Base-by-base conservation (phyloP, 345 rosid species). In the Lumnitzera littorea region DNA sequence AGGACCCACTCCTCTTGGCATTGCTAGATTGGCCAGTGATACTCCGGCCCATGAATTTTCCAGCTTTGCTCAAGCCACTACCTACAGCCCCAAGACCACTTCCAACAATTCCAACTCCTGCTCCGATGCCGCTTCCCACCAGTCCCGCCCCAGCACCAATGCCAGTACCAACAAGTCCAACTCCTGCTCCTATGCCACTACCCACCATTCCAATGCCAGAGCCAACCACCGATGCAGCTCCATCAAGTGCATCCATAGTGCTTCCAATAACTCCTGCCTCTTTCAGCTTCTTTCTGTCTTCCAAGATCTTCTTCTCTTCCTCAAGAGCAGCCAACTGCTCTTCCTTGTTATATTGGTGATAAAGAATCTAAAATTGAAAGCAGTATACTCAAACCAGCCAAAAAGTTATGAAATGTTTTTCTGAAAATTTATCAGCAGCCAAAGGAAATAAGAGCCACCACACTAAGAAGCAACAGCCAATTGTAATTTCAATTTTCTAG, bases 251-350 rank as follows among this genome's bases (percentile, higher is more conserved):
- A 58, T 86, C 96, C 92, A 85, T 77, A 2, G 94, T 91, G 74
- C 99, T 95, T 56, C 92, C 96, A n/a, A 95, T 83, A 56, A 85
- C 85, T 56, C 99, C 99, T 17, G 88, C 88, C 65, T 78, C 99
- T 67, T 91, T 95, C 73, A 88, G 69, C 65, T 80, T 88, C 86
- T 84, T 91, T 43, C 86, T 88, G 60, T 72, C 75, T 70, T 91
- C 99, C 47, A 95, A 48, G 24, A 86, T 75, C 77, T 74, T 84
- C 84, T 95, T 95, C 82, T 95, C 99, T 10, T 69, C 96, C 66
- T 88, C 96, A 43, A 88, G 73, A 24, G 99, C 98, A 58, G 60
- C 82, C 80, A 79, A 24, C 70, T 83, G 91, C 82, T 95, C 99
- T 76, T 91, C 96, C 70, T 85, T 57, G 75, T 62, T 72, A 63